phyloP scores from a whole-genome alignment of 371 early-diverging fungal genomes.

The Parasitella parasitica region DNA sequence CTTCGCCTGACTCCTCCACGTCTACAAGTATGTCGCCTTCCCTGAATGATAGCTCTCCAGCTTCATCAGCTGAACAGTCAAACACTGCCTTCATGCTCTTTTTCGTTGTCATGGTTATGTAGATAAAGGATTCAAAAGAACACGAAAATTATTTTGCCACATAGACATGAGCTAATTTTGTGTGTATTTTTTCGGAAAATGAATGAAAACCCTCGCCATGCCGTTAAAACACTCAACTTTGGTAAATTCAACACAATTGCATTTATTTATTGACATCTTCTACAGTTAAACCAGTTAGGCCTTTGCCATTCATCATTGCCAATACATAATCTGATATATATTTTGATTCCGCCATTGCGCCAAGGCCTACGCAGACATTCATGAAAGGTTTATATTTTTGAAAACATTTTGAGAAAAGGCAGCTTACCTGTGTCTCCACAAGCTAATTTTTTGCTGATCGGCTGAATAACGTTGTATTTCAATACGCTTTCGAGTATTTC shows the following conservation, averaged over 20 bases:
- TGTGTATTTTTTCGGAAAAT: background rate
- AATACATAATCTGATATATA: conserved; percentile 5
- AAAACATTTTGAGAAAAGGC: background rate
- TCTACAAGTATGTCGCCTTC: conserved; percentile 59
- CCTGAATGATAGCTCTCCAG: conserved; percentile 58
- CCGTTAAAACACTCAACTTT: no score
- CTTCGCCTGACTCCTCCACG: conserved; percentile 54
- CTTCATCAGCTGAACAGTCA: conserved; percentile 63
- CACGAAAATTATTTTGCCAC: background rate
- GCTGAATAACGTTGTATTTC: conserved; percentile 66
- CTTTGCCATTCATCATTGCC: background rate
- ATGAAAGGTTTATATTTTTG: background rate
- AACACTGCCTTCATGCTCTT: conserved; percentile 57
- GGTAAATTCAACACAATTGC: background rate
- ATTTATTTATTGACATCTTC: conserved; percentile 3
- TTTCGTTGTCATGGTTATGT: conserved; percentile 12
- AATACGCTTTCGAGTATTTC: conserved; percentile 49
- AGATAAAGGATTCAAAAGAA: background rate
- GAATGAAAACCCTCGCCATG: background rate
- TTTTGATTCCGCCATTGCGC: conserved; percentile 29
- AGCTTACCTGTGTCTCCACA: conserved; percentile 90
- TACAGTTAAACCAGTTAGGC: background rate
- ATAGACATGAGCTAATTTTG: background rate
- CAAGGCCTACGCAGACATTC: conserved; percentile 4
- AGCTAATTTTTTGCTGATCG: conserved; percentile 85